Conservation (phyloP, 2,329 filamentous ascomycete species). For the Pleoardoris graminearum region DNA sequence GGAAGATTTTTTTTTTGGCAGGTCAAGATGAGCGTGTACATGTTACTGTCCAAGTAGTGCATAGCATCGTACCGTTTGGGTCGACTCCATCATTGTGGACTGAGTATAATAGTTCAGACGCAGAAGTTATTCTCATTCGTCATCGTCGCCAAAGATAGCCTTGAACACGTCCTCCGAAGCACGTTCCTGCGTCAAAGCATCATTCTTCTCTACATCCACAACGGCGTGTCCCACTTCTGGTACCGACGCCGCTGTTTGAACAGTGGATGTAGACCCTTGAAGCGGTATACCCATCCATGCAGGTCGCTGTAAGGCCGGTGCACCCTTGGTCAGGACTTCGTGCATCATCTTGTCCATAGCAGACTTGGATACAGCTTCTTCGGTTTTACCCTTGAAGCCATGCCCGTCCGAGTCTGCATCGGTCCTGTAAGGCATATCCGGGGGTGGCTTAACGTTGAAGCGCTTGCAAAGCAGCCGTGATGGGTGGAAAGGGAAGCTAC, state of each 20-base stretch:
- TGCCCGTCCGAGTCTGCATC: slow-evolving; percentile 44
- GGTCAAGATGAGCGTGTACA: too few relatives aligned
- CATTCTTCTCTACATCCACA: slow-evolving; percentile 75
- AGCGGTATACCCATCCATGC: slow-evolving; percentile 29
- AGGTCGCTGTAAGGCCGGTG: slow-evolving; percentile 31
- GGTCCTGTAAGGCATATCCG: slow-evolving; percentile 64
- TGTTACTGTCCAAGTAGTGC: too few relatives aligned
- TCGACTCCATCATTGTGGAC: too few relatives aligned
- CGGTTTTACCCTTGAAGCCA: slow-evolving; percentile 26
- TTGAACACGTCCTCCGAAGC: slow-evolving; percentile 83
- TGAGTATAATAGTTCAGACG: too few relatives aligned
- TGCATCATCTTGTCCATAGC: slow-evolving; percentile 51
- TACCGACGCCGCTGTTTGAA: not conserved
- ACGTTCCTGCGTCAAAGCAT: slow-evolving; percentile 72
- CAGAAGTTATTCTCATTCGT: slow-evolving; percentile 42
- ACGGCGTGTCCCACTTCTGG: slow-evolving; percentile 25
- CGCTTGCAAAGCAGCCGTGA: slow-evolving; percentile 88
- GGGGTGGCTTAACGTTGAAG: slow-evolving; percentile 81
- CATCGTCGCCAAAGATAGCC: slow-evolving; percentile 90
- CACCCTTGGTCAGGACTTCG: slow-evolving; percentile 33
- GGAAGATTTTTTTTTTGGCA: too few relatives aligned
- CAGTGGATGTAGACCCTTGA: not conserved
- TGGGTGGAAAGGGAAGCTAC: slow-evolving; percentile 72
- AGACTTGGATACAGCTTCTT: slow-evolving; percentile 57
- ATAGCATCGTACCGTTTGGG: too few relatives aligned